Evolutionary conservation across 1,284 basidiomycete species (phyloP), one percentile per base, ranked within the genome.

Genomic region (Sporisorium graminicola): DNA sequence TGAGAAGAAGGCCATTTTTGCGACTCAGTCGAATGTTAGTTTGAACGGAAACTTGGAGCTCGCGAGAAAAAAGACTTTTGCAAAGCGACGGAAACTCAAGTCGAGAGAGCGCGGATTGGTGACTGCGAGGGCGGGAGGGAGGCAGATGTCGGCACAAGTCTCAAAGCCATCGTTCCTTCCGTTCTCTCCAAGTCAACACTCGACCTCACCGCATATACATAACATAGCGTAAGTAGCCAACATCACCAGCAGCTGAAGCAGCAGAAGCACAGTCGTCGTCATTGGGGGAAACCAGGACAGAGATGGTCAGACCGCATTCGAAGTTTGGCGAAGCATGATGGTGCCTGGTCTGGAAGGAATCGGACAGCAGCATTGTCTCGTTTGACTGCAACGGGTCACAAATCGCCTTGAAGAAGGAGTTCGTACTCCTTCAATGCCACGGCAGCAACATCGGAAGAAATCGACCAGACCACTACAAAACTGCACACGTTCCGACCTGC

Each of bases 141-240:
- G 56, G 20, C 35, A 8, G 22, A 53, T 22, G 49, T 40, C 37
- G 57, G 27, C 18, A 26, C 29, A 54, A 52, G 33, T 44, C 35
- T 64, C 26, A 52, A 52, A 12, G 27, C 14, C 42, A 31, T 55
- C n/a, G 22, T 42, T 64, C 49, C 70, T 63, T 67, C 53, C 53
- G 6, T 18, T 51, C 18, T 42, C 59, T 63, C 63, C 72, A 74
- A 74, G 70, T 73, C 70, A 66, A 63, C 47, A 31, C 44, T 53
- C 65, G 65, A 73, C 70, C 70, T 63, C 70, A 73, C 70, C 70
- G 65, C 65, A 67, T 44, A 73, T 64, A 59, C 46, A 73, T 67
- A 13, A 63, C 65, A 73, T 73, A 73, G 70, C 70, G 70, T 73
- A 73, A 73, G 70, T 73, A 43, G 16, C 58, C 44, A 10, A 35